These are phyloP conservation scores for Nyssa sinensis DNA, from an alignment of 148 eudicot species.

Conservation along the genomic window DNA sequence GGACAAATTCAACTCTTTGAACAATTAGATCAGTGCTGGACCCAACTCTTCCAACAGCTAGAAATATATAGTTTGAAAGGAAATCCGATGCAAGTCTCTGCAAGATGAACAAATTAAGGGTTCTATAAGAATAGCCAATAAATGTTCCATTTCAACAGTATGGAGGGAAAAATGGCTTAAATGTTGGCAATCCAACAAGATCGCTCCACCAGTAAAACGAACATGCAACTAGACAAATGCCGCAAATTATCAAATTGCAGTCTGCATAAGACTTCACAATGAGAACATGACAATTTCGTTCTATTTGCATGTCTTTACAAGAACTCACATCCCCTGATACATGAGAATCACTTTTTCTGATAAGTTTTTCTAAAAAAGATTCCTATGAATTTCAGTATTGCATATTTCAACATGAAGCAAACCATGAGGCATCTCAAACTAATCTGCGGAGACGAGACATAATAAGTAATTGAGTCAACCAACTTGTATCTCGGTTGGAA, in stretches of 20 bases:
- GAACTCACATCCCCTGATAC: too few species aligned
- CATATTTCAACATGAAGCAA: neutral
- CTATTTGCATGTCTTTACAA: neutral
- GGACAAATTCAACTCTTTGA: constrained; percentile 66
- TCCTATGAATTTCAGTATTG: too few species aligned
- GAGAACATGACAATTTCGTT: neutral
- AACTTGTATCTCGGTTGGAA: constrained; percentile 88
- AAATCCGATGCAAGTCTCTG: constrained; percentile 84
- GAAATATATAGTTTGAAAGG: constrained; percentile 67
- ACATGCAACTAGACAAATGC: neutral
- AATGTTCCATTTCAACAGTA: neutral
- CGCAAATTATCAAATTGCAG: neutral
- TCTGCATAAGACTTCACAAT: neutral
- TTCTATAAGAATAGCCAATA: neutral
- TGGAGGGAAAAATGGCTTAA: neutral
- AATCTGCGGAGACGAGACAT: neutral
- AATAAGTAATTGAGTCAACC: constrained; percentile 15
- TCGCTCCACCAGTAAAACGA: neutral
- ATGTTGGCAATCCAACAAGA: too few species aligned
- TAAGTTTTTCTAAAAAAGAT: too few species aligned
- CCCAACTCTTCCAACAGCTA: constrained; percentile 87
- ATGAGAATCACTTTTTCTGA: too few species aligned
- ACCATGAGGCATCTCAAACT: neutral
- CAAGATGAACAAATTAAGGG: constrained; percentile 10
- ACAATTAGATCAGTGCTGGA: constrained; percentile 80